phyloP scores from a whole-genome alignment of 2,329 filamentous ascomycete species.

The Ambrosiella xylebori region DNA sequence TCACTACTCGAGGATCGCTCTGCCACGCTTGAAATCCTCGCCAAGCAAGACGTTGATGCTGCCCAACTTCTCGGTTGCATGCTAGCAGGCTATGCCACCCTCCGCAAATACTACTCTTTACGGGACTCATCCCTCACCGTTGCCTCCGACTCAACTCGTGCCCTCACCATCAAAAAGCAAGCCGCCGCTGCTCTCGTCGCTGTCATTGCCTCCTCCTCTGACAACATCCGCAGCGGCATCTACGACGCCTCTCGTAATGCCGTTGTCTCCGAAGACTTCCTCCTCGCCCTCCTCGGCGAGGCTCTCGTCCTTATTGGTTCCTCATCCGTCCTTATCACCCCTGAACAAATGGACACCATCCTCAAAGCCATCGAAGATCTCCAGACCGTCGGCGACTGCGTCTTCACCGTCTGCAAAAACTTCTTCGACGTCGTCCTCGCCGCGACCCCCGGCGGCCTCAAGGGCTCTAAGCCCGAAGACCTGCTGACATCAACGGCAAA shows the following conservation, averaged over 20 bases:
- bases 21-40: slow-evolving; percentile 52
- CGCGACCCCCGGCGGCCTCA: slow-evolving; percentile 42
- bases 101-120: slow-evolving; percentile 80
- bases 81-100: slow-evolving; percentile 79
- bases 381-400: slow-evolving; percentile 53
- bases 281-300: slow-evolving; percentile 72
- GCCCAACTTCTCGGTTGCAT: slow-evolving; percentile 70
- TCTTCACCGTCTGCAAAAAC: slow-evolving; percentile 54
- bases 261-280: slow-evolving; percentile 74
- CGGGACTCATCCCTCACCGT: slow-evolving; percentile 39
- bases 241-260: slow-evolving; percentile 68
- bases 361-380: slow-evolving; percentile 67
- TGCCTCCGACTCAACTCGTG: slow-evolving; percentile 26
- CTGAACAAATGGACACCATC: slow-evolving; percentile 56
- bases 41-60: slow-evolving; percentile 59
- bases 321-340: slow-evolving; percentile 35
- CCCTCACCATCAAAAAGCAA: slow-evolving; percentile 46
- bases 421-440: slow-evolving; percentile 60
- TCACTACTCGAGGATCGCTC: slow-evolving; percentile 56
- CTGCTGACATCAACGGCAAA: slow-evolving; percentile 37
- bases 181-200: slow-evolving; percentile 59
- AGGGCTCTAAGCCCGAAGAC: slow-evolving; percentile 45
- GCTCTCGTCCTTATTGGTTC: slow-evolving; percentile 55
- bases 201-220: slow-evolving; percentile 72
- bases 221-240: slow-evolving; percentile 79